Base-by-base conservation (phyloP, 805 yeast species). In the Dipodascus albidus region DNA sequence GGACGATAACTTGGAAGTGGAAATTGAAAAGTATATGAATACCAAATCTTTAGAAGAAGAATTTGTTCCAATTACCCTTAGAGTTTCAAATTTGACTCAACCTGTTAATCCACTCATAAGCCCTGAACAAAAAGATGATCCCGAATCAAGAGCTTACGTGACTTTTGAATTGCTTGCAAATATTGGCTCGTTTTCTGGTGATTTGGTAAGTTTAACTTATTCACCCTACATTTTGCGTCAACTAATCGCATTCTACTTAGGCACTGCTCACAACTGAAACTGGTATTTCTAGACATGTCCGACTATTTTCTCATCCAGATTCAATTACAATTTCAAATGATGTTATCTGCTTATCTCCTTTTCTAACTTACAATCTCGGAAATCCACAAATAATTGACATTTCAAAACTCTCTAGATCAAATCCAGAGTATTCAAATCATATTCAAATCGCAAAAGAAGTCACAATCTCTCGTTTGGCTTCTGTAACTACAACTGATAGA, bases 171-270 rank as follows among this genome's bases (percentile, higher is more conserved):
- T 77, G 48, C 68, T 87, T 23, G 73, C 79, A 20, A 73, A 71
- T 21, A 68, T 85, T 23, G 85, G 87, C 0, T 72, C 79, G 22
- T 79, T 84, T 57, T 80, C 83, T 54, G 95, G 95, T 2, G 93
- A 85, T 61, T 65, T 76, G 50, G 81, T 80, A 50, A 22, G 53
- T 21, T 8, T n/a, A n/a, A n/a, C n/a, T n/a, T n/a, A n/a, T n/a
- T n/a, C n/a, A n/a, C n/a, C n/a, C n/a, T n/a, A n/a, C n/a, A n/a
- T 24, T 24, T 15, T n/a, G 19, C 51, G 54, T 22, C 33, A 33
- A 21, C 47, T 27, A n/a, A n/a, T n/a, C n/a, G n/a, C n/a, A n/a
- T n/a, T n/a, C n/a, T n/a, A n/a, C n/a, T n/a, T n/a, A 55, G 56
- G 57, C 52, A 8, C 51, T 21, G 19, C 22, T 52, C 6, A 14